Conservation (phyloP, 192 early-diverging fungal genomes). For the Diversispora eburnea region DNA sequence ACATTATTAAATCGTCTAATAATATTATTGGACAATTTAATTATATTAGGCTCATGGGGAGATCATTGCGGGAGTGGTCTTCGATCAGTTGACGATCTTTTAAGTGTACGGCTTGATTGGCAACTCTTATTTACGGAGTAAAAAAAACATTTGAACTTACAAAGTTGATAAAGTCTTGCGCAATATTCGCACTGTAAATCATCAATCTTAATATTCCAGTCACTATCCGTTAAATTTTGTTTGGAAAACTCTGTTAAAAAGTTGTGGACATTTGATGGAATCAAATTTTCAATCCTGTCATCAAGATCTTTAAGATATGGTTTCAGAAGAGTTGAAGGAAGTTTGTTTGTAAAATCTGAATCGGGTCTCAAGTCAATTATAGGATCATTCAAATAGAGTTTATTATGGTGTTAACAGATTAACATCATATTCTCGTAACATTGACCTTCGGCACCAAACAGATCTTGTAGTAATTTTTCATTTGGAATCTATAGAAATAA, state of each 20-base stretch:
- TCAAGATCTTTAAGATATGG: slow-evolving; percentile 24
- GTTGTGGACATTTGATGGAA: slow-evolving; percentile 21
- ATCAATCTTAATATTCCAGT: slow-evolving; percentile 27
- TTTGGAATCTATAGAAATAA: slow-evolving; percentile 12
- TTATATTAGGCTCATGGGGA: too few species aligned
- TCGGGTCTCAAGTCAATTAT: slow-evolving; percentile 2
- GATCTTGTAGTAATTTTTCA: slow-evolving; percentile 17
- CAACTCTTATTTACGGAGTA: too few species aligned
- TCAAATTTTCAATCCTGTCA: slow-evolving; percentile 23
- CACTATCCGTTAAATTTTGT: slow-evolving; percentile 13
- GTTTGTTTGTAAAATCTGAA: slow-evolving; percentile 10
- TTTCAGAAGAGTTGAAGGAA: slow-evolving; percentile 5
- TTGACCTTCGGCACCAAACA: background rate
- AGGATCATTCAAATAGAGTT: background rate
- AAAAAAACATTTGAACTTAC: too few species aligned
- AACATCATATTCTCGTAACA: slow-evolving; percentile 17
- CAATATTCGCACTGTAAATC: slow-evolving; percentile 12
- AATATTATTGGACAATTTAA: too few species aligned
- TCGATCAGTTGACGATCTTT: too few species aligned
- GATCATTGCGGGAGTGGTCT: too few species aligned
- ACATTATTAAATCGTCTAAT: too few species aligned
- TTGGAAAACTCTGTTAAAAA: slow-evolving; percentile 21
- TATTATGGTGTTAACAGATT: slow-evolving; percentile 9
- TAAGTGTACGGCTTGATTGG: too few species aligned
- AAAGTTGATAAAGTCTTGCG: too few species aligned